A percentile compares a stretch with the other conserved stretches of the same genome.
phyloP scores from a whole-genome alignment of 1,284 basidiomycete species.

The Sparassis latifolia region DNA sequence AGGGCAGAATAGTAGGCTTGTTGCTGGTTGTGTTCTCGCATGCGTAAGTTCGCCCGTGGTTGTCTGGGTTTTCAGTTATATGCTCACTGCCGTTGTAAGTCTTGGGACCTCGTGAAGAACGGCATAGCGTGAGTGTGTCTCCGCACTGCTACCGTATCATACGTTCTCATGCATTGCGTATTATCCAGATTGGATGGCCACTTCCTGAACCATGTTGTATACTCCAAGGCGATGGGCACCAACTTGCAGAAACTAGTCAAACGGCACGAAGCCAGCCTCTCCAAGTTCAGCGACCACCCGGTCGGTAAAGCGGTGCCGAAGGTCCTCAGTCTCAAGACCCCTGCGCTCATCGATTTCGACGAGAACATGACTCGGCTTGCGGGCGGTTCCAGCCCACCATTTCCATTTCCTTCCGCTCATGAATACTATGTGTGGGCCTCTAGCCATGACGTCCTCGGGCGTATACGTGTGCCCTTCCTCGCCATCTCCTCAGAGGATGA shows the following conservation, averaged over 20 bases:
- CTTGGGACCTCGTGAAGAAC: slow-evolving; percentile 65
- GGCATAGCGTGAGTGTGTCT: slow-evolving; percentile 33
- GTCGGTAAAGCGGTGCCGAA: slow-evolving; percentile 3
- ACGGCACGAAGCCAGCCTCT: slow-evolving; percentile 43
- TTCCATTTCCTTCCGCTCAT: slow-evolving; percentile 68
- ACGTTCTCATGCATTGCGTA: too few relatives aligned
- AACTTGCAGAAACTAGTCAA: slow-evolving; percentile 68
- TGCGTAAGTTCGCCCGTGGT: slow-evolving; percentile 49
- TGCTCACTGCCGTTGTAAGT: slow-evolving; percentile 33
- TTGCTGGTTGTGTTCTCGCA: slow-evolving; percentile 70
- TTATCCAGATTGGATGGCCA: too few relatives aligned
- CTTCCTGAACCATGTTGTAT: slow-evolving; percentile 32
- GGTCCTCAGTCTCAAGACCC: slow-evolving; percentile 29
- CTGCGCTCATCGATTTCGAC: slow-evolving; percentile 59
- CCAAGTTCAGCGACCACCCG: slow-evolving; percentile 7
- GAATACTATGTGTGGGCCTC: slow-evolving; percentile 80
- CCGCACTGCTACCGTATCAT: not conserved
- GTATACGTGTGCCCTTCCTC: slow-evolving; percentile 65
- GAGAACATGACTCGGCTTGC: slow-evolving; percentile 60
- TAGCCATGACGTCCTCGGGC: slow-evolving; percentile 43
- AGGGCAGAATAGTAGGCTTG: slow-evolving; percentile 65
- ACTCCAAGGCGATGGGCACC: slow-evolving; percentile 75
- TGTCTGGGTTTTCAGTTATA: not conserved
- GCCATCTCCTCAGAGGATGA: slow-evolving; percentile 89
- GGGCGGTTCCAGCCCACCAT: slow-evolving; percentile 78